Evolutionary conservation across 306 rosid genomes (phyloP).

Genomic region (Ceratonia siliqua): DNA sequence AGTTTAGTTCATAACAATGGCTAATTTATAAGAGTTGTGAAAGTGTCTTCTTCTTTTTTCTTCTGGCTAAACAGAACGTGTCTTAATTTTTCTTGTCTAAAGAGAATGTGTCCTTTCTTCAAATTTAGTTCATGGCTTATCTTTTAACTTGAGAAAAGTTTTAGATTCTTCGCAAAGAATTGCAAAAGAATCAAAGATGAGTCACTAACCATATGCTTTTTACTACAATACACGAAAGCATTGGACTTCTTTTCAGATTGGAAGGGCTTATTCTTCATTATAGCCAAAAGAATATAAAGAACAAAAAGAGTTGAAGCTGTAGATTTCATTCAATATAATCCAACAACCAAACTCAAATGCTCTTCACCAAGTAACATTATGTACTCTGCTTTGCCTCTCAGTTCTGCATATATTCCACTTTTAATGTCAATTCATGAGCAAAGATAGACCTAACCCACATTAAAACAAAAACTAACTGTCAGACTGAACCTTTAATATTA

Average conservation of each 20-base stretch:
- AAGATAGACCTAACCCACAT: neutral
- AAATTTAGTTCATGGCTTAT: conserved; percentile 27
- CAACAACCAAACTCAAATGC: conserved; percentile 7
- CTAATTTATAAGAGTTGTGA: neutral
- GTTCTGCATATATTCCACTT: conserved; percentile 34
- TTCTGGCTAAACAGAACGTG: too few species aligned
- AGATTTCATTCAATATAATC: conserved; percentile 12
- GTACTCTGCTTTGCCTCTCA: conserved; percentile 29
- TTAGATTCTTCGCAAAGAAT: conserved; percentile 28
- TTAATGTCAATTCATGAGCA: conserved; percentile 22
- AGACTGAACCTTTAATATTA: too few species aligned
- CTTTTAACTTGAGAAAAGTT: conserved; percentile 21
- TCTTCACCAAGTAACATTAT: conserved; percentile 15
- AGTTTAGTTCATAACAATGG: too few species aligned
- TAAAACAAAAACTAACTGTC: too few species aligned
- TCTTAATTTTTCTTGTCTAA: too few species aligned
- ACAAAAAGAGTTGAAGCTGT: conserved; percentile 11
- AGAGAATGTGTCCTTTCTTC: conserved; percentile 9
- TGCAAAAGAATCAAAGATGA: conserved; percentile 27
- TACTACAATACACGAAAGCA: conserved; percentile 35
- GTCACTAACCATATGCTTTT: conserved; percentile 30
- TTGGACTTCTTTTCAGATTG: conserved; percentile 18
- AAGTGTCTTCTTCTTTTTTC: conserved; percentile 13
- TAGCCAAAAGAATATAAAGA: neutral
- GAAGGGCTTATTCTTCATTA: neutral